phyloP scores from a whole-genome alignment of 1,139 yeast species.

The Debaryomycetaceae sp. region DNA sequence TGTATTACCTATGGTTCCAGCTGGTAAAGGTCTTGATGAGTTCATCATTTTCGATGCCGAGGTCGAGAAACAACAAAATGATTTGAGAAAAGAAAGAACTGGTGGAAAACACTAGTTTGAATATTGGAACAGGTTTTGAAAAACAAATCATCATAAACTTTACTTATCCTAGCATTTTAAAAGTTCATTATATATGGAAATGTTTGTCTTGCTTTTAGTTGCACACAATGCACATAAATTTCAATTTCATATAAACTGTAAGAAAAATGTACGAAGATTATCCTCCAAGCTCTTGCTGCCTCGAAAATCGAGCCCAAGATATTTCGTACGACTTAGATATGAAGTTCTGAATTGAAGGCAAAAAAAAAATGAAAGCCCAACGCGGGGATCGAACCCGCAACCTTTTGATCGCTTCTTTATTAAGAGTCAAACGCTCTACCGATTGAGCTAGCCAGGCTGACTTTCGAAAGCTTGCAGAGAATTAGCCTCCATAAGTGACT shows the following conservation, averaged over 20 bases:
- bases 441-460: slow-evolving; percentile 18
- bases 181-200: not conserved
- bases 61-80: slow-evolving; percentile 70
- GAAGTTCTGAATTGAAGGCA: too few relatives aligned
- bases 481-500: too few relatives aligned
- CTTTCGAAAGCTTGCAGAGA: slow-evolving; percentile 2
- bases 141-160: not conserved
- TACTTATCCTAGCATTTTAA: not conserved
- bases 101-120: slow-evolving; percentile 49
- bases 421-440: slow-evolving; percentile 20
- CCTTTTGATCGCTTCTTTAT: slow-evolving; percentile 25
- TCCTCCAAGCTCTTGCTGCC: too few relatives aligned
- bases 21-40: slow-evolving; percentile 91
- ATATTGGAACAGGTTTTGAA: too few relatives aligned
- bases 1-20: slow-evolving; percentile 97
- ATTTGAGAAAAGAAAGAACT: slow-evolving; percentile 59
- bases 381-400: slow-evolving; percentile 40
- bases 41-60: slow-evolving; percentile 82
- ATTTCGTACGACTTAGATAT: too few relatives aligned
- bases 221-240: too few relatives aligned
- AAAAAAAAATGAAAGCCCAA: slow-evolving; percentile 20
- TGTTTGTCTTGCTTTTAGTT: not conserved
- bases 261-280: too few relatives aligned
- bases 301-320: too few relatives aligned
- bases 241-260: too few relatives aligned